Percentiles rank a stretch among this genome's conserved stretches.
phyloP scores from a whole-genome alignment of 768 basidiomycete species.

The Tulasnella sp. region DNA sequence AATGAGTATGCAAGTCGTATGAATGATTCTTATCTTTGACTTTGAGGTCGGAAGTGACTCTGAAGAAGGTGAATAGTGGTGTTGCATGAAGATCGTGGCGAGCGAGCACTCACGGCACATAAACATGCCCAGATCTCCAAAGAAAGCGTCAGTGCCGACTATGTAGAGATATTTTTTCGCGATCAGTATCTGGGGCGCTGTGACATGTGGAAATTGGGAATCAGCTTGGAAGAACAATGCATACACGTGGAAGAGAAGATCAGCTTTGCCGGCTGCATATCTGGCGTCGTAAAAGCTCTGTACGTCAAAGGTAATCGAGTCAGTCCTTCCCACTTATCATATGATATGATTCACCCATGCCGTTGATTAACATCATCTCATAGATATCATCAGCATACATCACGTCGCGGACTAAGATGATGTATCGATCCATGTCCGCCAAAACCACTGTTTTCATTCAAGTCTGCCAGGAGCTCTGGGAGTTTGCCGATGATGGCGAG shows the following conservation, averaged over 20 bases:
- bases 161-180: constrained; percentile 83
- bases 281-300: constrained; percentile 71
- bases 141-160: constrained; percentile 50
- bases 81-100: constrained; percentile 19
- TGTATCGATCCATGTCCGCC: constrained; percentile 84
- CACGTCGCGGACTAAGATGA: constrained; percentile 70
- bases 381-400: constrained; percentile 77
- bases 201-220: constrained; percentile 93
- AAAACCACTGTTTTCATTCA: constrained; percentile 92
- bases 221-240: constrained; percentile 67
- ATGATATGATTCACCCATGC: background rate
- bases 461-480: constrained; percentile 92
- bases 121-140: constrained; percentile 48
- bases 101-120: background rate
- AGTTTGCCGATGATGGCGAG: constrained; percentile 93
- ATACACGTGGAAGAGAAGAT: constrained; percentile 78
- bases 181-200: constrained; percentile 93
- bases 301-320: constrained; percentile 62
- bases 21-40: no score
- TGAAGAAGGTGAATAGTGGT: constrained; percentile 44
- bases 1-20: no score
- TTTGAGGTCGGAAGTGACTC: constrained; percentile 51
- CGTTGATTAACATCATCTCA: background rate
- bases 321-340: constrained; percentile 14
- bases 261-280: constrained; percentile 68